These are phyloP conservation scores for Psophocarpus tetragonolobus DNA, from an alignment of 306 rosid species.

Conservation along the genomic window DNA sequence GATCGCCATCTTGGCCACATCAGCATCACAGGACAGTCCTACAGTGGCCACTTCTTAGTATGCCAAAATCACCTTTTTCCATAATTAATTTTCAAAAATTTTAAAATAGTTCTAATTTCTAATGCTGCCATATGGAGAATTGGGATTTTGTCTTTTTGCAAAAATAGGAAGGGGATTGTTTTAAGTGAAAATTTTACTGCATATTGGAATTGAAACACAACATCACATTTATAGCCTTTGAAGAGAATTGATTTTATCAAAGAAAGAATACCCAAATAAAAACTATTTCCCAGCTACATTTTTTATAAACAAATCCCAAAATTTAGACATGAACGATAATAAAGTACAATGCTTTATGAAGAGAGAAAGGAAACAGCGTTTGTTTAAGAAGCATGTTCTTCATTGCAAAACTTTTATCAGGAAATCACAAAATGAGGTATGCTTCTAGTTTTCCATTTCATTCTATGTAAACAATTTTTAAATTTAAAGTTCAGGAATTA, in stretches of 20 bases:
- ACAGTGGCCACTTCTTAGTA: not conserved
- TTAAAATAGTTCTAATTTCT: not conserved
- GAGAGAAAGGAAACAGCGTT: not conserved
- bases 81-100: not conserved
- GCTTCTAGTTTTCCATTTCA: conserved; percentile 22
- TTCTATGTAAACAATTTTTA: not conserved
- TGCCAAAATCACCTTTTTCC: not conserved
- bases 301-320: conserved; percentile 13
- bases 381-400: conserved; percentile 2
- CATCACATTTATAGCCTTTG: not conserved
- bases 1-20: not conserved
- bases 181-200: not conserved
- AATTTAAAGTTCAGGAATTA: conserved; percentile 8
- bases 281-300: not conserved
- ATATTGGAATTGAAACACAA: not conserved
- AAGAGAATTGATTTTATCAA: not conserved
- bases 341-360: not conserved
- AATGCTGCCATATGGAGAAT: not conserved
- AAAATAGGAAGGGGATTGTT: not conserved
- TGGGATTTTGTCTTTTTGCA: not conserved
- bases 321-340: not conserved
- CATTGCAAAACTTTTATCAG: conserved; percentile 2
- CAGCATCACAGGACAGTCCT: not conserved
- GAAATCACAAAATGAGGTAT: not conserved
- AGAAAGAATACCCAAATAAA: not conserved